A percentile compares a stretch with the other conserved stretches of the same genome.
phyloP scores from a whole-genome alignment of 2,329 filamentous ascomycete species.

The Beauveria asiatica region DNA sequence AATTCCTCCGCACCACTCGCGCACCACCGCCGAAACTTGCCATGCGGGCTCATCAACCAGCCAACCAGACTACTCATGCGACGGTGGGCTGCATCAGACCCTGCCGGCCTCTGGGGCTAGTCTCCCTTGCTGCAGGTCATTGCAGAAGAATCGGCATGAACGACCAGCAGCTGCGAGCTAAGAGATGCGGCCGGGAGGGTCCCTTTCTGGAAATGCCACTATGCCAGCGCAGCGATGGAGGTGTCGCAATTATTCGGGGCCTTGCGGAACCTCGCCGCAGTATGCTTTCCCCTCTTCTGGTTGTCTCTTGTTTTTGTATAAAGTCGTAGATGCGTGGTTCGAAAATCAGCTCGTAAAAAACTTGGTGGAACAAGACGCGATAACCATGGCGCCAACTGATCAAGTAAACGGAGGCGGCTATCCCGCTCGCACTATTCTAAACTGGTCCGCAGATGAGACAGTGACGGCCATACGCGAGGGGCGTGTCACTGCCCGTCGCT shows the following conservation, averaged over 20 bases:
- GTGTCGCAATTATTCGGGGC: not conserved
- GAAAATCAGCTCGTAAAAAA: too few relatives aligned
- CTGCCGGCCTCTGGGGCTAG: not conserved
- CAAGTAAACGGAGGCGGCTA: not conserved
- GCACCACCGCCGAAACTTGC: not conserved
- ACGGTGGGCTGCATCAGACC: not conserved
- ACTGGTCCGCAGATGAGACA: constrained; percentile 9
- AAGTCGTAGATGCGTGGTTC: not conserved
- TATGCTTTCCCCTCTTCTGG: not conserved
- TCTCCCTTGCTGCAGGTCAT: not conserved
- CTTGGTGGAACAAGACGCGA: not conserved
- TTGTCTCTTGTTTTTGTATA: not conserved
- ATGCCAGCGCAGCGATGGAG: not conserved
- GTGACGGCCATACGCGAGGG: constrained; percentile 8
- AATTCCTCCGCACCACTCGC: not conserved
- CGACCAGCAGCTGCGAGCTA: not conserved
- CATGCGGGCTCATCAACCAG: not conserved
- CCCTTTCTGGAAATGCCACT: not conserved
- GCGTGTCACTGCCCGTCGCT: not conserved
- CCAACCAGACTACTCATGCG: not conserved
- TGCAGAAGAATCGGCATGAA: constrained; percentile 2
- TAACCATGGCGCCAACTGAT: not conserved
- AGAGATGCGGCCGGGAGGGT: constrained; percentile 1
- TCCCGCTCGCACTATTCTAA: not conserved
- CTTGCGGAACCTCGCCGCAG: not conserved